Base-by-base conservation (phyloP, 1,284 basidiomycete species). In the Rhodotorula sp. region DNA sequence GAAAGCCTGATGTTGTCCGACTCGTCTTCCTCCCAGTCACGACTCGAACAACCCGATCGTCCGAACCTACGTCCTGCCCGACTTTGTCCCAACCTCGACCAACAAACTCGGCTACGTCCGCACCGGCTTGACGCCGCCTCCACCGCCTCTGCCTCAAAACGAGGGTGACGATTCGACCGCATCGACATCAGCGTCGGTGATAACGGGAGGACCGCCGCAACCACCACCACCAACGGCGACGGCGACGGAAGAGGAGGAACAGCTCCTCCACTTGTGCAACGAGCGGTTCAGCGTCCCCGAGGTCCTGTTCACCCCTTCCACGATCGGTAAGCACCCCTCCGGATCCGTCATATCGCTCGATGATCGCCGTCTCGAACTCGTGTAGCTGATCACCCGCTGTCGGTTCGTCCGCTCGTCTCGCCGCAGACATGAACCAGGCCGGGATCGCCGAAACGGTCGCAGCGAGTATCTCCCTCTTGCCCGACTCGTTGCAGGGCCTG, bases 261-360 rank as follows among this genome's bases (percentile, higher is more conserved):
- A 97, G 80, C 86, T 96, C 39, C 84, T 97, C 65, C 84, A 86
- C 77, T 91, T 97, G 89, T 88, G 88, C 68, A 93, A 91, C 80
- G 94, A 97, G 81, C 87, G 94, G 29, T 97, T 95, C 81, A 85
- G 87, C 5, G 89, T 96, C 8, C 91, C 93, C 29, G 95, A 98
- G 81, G 83, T 94, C 68, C 84, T 97, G 67, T 98, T 97, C 82
- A 87, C 87, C 62, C 94, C 94, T 58, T 88, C 89, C 78, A 91
- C 93, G 79, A 90, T 97, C 78, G 93, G 93, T 90, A 77, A 75
- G 87, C 76, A 7, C 7, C 34, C 34, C 34, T 6, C 34, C n/a
- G n/a, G 34, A 34, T 34, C 34, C 43, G 4, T 1, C 4, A 3
- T 43, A 16, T 12, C 39, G n/a, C 58, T 16, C 20, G 57, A 16